Base-by-base conservation (phyloP, 1,284 basidiomycete species). In the Naganishia liquefaciens region DNA sequence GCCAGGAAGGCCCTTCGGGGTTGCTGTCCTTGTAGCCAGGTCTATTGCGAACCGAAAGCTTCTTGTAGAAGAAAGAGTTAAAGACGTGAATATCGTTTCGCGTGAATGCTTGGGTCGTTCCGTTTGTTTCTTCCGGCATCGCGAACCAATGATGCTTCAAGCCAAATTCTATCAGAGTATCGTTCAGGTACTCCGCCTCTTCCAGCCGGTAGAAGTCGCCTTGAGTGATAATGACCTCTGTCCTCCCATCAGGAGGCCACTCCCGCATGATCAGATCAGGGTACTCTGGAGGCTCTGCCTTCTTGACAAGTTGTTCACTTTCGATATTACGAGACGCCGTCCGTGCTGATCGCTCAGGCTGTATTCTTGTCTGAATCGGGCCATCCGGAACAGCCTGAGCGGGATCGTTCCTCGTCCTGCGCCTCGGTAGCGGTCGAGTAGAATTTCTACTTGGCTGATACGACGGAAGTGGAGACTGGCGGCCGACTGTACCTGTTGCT, bases 61-160 rank as follows among this genome's bases (percentile, higher is more conserved):
- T 93, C 79, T 93, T 90, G 81, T 93, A 98, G 79, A 99, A 98
- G 81, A 97, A 99, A 0, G 94, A 93, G 75, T 88, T 98, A 82
- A 99, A 98, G 6, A 99, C 83, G 74, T 97, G 87, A 2, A 95
- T 84, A 70, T 90, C 83, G 6, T 88, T 84, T 15, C 57, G 46
- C 21, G 9, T 27, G 33, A 50, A 50, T 27, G 19, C 33, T 19
- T 49, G 11, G 39, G 54, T 37, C 7, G n/a, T 23, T 40, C 28
- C 49, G n/a, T 30, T 17, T 51, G 40, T 28, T 11, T 66, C 64
- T 3, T 62, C 64, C 44, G 25, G 25, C 25, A 53, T 27, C 13
- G 0, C 28, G 23, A 39, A 50, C 3, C 42, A 21, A 0, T 80
- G 88, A 55, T 73, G 91, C 89, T 91, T 93, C 39, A 99, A 82